Conservation (phyloP, 768 basidiomycete genomes). For the Serendipita indica region DNA sequence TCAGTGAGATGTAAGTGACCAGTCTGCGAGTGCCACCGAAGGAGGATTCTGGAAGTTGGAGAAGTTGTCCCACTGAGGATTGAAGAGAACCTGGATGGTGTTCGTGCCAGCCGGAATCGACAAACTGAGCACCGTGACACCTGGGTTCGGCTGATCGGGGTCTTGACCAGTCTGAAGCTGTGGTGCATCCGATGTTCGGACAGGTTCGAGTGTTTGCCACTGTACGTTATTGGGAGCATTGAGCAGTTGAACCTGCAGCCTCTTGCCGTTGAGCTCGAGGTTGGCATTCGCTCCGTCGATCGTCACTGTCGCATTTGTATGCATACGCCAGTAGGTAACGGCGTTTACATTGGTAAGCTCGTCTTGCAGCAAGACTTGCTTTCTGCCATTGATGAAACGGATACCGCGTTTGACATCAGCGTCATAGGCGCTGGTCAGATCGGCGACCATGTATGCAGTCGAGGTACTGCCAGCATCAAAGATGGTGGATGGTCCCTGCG, state of each 20-base stretch:
- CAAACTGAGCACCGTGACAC: conserved; percentile 52
- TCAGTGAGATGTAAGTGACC: conserved; percentile 71
- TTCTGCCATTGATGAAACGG: conserved; percentile 65
- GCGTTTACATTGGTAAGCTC: conserved; percentile 49
- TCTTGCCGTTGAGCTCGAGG: conserved; percentile 54
- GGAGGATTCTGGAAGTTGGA: conserved; percentile 52
- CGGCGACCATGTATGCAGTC: conserved; percentile 66
- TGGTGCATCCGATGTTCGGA: conserved; percentile 45
- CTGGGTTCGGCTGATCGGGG: conserved; percentile 59
- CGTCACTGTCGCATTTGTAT: conserved; percentile 76
- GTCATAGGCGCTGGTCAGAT: conserved; percentile 65
- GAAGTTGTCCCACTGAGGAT: conserved; percentile 79
- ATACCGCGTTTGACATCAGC: conserved; percentile 62
- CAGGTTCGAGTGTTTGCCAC: conserved; percentile 42
- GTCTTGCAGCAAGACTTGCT: conserved; percentile 86
- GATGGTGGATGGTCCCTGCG: conserved; percentile 78
- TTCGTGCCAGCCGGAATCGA: conserved; percentile 61
- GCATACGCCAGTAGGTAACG: conserved; percentile 76
- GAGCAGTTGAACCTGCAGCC: conserved; percentile 48
- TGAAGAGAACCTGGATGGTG: conserved; percentile 74
- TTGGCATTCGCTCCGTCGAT: conserved; percentile 56
- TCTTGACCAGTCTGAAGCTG: conserved; percentile 37
- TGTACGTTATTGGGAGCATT: conserved; percentile 49
- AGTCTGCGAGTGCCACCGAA: conserved; percentile 52
- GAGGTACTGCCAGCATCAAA: conserved; percentile 45